These are phyloP conservation scores for Lachancea waltii DNA, from an alignment of 805 yeast species.

Conservation along the genomic window DNA sequence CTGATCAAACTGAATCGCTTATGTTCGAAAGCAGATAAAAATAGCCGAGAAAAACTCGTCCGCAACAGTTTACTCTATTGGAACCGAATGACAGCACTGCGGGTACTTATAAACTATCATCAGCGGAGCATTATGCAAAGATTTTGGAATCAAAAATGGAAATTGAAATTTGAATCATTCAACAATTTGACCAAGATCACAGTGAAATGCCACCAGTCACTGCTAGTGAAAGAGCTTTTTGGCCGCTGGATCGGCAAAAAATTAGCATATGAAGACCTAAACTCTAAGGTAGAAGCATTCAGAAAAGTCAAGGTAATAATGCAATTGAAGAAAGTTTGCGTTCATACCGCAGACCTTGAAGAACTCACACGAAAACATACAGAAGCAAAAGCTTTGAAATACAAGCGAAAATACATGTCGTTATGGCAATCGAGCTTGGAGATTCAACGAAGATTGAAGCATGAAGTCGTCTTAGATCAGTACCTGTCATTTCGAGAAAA, in stretches of 20 bases:
- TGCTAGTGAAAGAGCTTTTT: conserved; percentile 1
- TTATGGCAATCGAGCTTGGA: conserved; percentile 5
- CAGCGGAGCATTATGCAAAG: background rate
- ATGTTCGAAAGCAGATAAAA: background rate
- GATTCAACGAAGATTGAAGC: conserved; percentile 5
- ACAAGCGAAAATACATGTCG: background rate
- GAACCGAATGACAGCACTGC: background rate
- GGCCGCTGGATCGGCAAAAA: conserved; percentile 1
- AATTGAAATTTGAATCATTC: conserved; percentile 1
- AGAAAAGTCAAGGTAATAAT: conserved; percentile 11
- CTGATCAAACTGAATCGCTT: background rate
- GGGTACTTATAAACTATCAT: background rate
- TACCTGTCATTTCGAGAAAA: conserved; percentile 5
- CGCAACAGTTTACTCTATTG: background rate
- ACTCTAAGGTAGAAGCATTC: conserved; percentile 11
- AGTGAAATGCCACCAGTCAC: conserved; percentile 3
- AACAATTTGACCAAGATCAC: conserved; percentile 3
- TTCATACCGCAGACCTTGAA: conserved; percentile 8
- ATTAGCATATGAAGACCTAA: background rate
- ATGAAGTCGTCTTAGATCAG: conserved; percentile 10
- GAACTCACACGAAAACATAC: background rate
- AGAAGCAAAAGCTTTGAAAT: background rate
- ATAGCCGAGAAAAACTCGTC: background rate
- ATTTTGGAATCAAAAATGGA: conserved; percentile 4
- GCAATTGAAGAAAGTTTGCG: conserved; percentile 11